Evolutionary conservation across 2,329 filamentous ascomycete genomes (phyloP), one percentile per base, ranked within the genome.

Genomic region (Rutstroemia sp.): DNA sequence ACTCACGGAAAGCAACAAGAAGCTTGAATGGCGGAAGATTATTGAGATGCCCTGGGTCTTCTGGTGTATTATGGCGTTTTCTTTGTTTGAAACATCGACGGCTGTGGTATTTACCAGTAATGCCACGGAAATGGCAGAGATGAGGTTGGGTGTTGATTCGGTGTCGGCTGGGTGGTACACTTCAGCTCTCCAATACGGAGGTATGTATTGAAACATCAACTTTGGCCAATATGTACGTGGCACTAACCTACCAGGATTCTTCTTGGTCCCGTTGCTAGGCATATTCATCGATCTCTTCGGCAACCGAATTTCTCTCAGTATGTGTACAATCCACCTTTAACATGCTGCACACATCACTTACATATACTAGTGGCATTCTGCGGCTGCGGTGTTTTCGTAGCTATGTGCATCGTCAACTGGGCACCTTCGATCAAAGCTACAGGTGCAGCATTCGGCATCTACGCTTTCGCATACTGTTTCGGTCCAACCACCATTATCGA

Each of bases 131-230:
- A 65, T 85, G 19, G 82, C 81, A 0, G 75, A 85, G 67, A 75
- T 82, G 63, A 73, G 81, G 2, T 84, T 85, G 67, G 70, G 78
- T 7, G 73, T 79, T n/a, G 72, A 73, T 9, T 70, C 77, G 0
- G 73, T 83, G 36, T 76, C 70, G 2, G 82, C 81, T 0, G 82
- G 82, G 0, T 85, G 81, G 81, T 85, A 84, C 60, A 78, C 78
- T 1, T 72, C 80, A 12, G 72, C 79, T 55, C 70, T 76, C 0
- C 78, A 83, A 58, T 84, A 84, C 62, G 69, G 75, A 5, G 74
- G 74, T 69, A 55, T n/a, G 3, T 40, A n/a, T 40, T 40, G 39
- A 16, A 40, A 19, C 14, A 40, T 5, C 1, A 40, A n/a, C 16
- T 44, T 7, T 10, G 27, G 27, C 10, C 9, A 30, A 8, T 12